phyloP scores from a whole-genome alignment of 1,284 basidiomycete species.

The Marasmius sp. region DNA sequence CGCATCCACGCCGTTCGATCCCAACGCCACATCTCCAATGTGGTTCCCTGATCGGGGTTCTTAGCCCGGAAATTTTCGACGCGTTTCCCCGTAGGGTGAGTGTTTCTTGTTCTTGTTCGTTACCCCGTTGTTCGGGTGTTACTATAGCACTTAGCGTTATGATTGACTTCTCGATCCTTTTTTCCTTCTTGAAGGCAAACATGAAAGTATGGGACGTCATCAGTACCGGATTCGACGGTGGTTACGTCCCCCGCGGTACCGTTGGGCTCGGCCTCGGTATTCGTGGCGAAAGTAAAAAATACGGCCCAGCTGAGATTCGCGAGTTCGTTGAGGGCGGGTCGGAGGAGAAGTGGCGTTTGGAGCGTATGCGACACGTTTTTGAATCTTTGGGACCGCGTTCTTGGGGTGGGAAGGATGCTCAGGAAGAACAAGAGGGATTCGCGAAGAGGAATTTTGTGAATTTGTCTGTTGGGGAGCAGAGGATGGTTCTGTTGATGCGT shows the following conservation, averaged over 20 bases:
- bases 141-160: no score
- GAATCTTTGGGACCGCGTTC: slow-evolving; percentile 58
- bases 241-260: slow-evolving; percentile 59
- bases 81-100: slow-evolving; percentile 78
- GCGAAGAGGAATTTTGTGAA: slow-evolving; percentile 53
- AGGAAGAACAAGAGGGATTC: slow-evolving; percentile 29
- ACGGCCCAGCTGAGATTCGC: slow-evolving; percentile 1
- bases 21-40: slow-evolving; percentile 56
- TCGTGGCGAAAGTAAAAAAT: background rate
- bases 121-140: no score
- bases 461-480: slow-evolving; percentile 73
- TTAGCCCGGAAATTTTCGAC: slow-evolving; percentile 88
- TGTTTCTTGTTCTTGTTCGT: background rate
- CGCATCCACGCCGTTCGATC: slow-evolving; percentile 60
- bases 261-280: slow-evolving; percentile 39
- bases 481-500: slow-evolving; percentile 79
- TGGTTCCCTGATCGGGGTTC: slow-evolving; percentile 64
- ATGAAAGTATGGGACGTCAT: slow-evolving; percentile 79
- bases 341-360: slow-evolving; percentile 44
- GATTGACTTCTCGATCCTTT: background rate
- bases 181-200: slow-evolving; percentile 25
- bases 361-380: slow-evolving; percentile 56
- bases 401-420: slow-evolving; percentile 31
- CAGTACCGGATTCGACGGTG: slow-evolving; percentile 83
- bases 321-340: slow-evolving; percentile 25